Conservation (phyloP, 139 green algal species). For the Picochlorum sp. region DNA sequence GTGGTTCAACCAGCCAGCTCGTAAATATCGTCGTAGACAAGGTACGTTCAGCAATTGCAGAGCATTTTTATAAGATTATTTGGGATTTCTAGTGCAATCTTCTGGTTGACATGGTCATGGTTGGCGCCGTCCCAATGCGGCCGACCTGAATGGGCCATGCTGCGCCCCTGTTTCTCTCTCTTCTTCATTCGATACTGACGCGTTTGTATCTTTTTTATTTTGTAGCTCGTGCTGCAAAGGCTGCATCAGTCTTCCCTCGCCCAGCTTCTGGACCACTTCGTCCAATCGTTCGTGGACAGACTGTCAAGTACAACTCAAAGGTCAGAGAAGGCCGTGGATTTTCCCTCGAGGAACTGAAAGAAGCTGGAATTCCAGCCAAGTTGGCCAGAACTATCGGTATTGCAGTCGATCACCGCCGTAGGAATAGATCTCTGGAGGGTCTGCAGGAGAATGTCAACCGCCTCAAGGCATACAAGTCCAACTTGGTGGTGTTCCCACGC, state of each 20-base stretch:
- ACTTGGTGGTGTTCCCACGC: conserved; percentile 93
- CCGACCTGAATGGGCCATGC: background rate
- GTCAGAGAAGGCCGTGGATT: conserved; percentile 87
- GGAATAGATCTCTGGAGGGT: conserved; percentile 86
- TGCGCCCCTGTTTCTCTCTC: background rate
- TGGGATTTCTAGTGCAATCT: background rate
- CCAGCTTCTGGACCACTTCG: conserved; percentile 78
- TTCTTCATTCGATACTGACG: background rate
- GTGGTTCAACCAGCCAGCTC: conserved; percentile 99
- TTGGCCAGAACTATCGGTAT: conserved; percentile 93
- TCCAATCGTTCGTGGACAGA: conserved; percentile 83
- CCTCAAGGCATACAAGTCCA: conserved; percentile 95
- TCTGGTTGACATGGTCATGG: background rate
- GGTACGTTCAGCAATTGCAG: conserved; percentile 39
- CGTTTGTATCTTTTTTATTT: conserved; percentile 7
- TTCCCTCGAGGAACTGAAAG: conserved; percentile 97
- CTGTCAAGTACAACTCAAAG: conserved; percentile 95
- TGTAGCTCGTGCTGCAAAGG: conserved; percentile 88
- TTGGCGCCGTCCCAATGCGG: background rate
- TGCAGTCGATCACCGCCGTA: conserved; percentile 89
- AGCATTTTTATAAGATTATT: no score
- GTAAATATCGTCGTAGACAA: conserved; percentile 75
- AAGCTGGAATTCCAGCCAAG: conserved; percentile 87
- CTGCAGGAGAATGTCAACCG: conserved; percentile 89
- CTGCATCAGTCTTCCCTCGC: conserved; percentile 79